Evolutionary conservation across 441 rosid species (phyloP).

Genomic region (Biscutella laevigata): DNA sequence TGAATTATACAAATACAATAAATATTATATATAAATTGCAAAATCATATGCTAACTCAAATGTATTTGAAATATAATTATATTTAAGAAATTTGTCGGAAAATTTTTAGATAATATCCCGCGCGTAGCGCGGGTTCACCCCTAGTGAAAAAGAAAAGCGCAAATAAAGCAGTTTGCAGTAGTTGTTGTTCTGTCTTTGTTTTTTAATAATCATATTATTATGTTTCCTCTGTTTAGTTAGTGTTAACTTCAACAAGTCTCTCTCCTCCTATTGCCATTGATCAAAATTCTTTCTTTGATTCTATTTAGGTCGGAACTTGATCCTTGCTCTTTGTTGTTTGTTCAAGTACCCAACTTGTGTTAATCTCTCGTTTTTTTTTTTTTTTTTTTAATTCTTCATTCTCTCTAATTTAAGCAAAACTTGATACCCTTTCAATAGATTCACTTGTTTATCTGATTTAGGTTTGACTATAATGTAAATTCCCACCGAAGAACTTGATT

Average conservation of each 20-base stretch:
- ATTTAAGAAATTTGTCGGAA: too few species aligned
- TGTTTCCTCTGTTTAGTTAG: constrained; percentile 45
- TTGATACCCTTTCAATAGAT: constrained; percentile 41
- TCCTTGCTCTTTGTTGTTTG: constrained; percentile 48
- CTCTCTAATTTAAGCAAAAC: constrained; percentile 34
- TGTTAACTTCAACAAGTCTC: constrained; percentile 22
- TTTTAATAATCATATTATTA: constrained; percentile 38
- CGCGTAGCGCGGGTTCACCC: too few species aligned
- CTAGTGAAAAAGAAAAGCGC: constrained; percentile 25
- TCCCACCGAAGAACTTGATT: constrained; percentile 38
- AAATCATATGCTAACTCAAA: too few species aligned
- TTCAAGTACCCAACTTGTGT: constrained; percentile 38
- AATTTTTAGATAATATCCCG: too few species aligned
- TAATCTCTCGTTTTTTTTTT: constrained; percentile 13
- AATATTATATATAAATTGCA: too few species aligned
- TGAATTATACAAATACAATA: too few species aligned
- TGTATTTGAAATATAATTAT: too few species aligned
- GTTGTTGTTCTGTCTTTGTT: constrained; percentile 49
- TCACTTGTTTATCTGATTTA: constrained; percentile 30
- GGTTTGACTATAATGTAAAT: constrained; percentile 29
- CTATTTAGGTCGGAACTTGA: constrained; percentile 52
- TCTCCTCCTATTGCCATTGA: constrained; percentile 19
- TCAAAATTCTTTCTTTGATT: constrained; percentile 31
- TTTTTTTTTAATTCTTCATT: constrained; percentile 14
- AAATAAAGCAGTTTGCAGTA: constrained; percentile 59